Conservation (phyloP, 1,284 basidiomycete species). For the Termitomyces sp. region DNA sequence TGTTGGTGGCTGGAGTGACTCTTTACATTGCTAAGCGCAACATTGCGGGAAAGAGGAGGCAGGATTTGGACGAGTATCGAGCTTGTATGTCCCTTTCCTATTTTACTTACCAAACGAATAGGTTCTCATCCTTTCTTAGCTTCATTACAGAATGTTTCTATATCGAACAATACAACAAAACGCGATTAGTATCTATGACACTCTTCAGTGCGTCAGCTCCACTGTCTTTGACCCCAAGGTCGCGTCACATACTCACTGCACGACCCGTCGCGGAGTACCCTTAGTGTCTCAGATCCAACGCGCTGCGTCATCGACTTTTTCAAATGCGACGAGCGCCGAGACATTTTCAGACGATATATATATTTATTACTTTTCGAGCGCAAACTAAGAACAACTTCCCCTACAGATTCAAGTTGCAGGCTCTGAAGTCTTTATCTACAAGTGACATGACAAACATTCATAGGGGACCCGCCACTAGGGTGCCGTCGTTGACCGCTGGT, state of each 20-base stretch:
- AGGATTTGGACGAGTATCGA: conserved; percentile 14
- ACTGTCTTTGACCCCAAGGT: not conserved
- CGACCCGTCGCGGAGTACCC: conserved; percentile 2
- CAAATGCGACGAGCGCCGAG: not conserved
- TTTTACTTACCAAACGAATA: not conserved
- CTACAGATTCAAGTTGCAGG: not conserved
- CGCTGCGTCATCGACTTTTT: conserved; percentile 1
- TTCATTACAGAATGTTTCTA: not conserved
- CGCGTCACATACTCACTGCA: conserved; percentile 3
- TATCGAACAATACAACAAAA: not conserved
- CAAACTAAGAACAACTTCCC: not conserved
- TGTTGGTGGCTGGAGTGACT: conserved; percentile 13
- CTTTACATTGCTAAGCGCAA: conserved; percentile 18
- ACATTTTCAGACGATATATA: conserved; percentile 4
- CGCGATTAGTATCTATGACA: not conserved
- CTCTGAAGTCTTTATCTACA: not conserved
- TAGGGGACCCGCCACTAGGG: not conserved
- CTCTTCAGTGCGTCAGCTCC: not conserved
- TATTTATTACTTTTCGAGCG: not conserved
- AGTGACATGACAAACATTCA: conserved; percentile 2
- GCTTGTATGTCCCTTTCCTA: conserved; percentile 6
- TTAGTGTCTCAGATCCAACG: not conserved
- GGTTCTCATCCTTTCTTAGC: not conserved
- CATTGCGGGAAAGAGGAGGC: conserved; percentile 15
- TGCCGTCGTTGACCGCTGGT: conserved; percentile 4